Base-by-base conservation (phyloP, 2,329 filamentous ascomycete species). In the Xylaria sp. region DNA sequence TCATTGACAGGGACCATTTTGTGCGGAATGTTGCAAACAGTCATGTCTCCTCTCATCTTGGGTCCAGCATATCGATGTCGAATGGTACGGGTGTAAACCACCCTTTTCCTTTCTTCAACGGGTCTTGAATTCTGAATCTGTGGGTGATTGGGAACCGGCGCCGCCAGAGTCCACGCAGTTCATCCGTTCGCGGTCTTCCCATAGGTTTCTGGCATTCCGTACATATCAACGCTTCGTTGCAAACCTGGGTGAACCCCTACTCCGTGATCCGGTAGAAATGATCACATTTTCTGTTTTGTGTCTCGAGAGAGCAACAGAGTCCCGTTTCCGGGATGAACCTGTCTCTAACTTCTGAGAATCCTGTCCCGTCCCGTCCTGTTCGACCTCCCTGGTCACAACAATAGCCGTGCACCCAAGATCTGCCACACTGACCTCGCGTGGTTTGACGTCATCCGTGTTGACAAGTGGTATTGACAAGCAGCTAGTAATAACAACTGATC, bases 401-500 rank as follows among this genome's bases (percentile, higher is more conserved):
- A 4, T 34, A 37, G 44, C 19, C n/a, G 30, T 58, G 55, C 59
- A 58, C 47, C 23, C 48, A 52, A 54, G 18, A 58, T 53, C 47
- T 59, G 35, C 49, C 39, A 59, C 44, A 46, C 57, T 34, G 13
- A 49, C 44, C 46, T 58, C 35, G 47, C 48, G 23, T 51, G 52
- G 19, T 13, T 52, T 51, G 35, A 30, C 11, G 46, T 34, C n/a
- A 52, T 52, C 34, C 13, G 10, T 10, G 10, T 50, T 48, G 42
- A 53, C 18, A 9, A 35, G 8, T 39, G 44, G 57, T 58, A 35
- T 51, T 57, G 54, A 58, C 13, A 51, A 52, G 37, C 48, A 3
- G 46, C 44, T 13, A 10, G 37, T 52, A 18, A 48, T 52, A 58
- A 58, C 46, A 56, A 59, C 60, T 56, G 54, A 58, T 60, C 18